Percentiles rank a stretch among this genome's conserved stretches.
Conservation (phyloP, 2,329 filamentous ascomycete species). For the Hyphodiscus sp. region DNA sequence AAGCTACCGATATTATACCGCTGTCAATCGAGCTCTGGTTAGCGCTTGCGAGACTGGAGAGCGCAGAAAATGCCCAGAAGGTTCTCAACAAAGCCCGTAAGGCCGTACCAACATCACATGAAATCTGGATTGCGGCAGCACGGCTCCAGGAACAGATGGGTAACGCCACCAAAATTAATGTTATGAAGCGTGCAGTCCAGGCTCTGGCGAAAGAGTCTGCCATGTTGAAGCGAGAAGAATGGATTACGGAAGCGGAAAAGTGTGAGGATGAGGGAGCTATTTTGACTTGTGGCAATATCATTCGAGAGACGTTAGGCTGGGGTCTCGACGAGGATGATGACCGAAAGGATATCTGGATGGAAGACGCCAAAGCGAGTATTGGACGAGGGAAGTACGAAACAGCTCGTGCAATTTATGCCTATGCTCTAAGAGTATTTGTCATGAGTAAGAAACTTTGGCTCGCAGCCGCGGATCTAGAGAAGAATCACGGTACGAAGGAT, state of each 20-base stretch:
- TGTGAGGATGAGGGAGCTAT: slow-evolving; percentile 89
- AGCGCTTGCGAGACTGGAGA: slow-evolving; percentile 82
- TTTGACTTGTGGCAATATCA: slow-evolving; percentile 81
- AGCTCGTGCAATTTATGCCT: slow-evolving; percentile 87
- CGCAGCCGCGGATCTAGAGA: slow-evolving; percentile 84
- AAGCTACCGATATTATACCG: slow-evolving; percentile 92
- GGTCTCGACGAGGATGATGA: slow-evolving; percentile 93
- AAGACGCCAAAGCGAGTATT: slow-evolving; percentile 81
- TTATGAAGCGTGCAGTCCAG: slow-evolving; percentile 92
- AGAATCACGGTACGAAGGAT: slow-evolving; percentile 79
- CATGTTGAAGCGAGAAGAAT: slow-evolving; percentile 96
- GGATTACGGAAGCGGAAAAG: slow-evolving; percentile 90
- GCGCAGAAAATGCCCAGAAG: slow-evolving; percentile 84
- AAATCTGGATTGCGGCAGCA: slow-evolving; percentile 95
- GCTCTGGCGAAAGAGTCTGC: slow-evolving; percentile 84
- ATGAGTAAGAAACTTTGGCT: slow-evolving; percentile 86
- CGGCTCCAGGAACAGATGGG: slow-evolving; percentile 84
- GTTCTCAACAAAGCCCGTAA: slow-evolving; percentile 94
- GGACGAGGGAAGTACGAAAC: slow-evolving; percentile 80
- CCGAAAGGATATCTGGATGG: slow-evolving; percentile 90
- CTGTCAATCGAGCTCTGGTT: slow-evolving; percentile 93
- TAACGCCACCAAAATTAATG: slow-evolving; percentile 70
- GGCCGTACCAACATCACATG: slow-evolving; percentile 84
- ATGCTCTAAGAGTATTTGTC: slow-evolving; percentile 82
- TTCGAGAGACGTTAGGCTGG: slow-evolving; percentile 89